Base-by-base conservation (phyloP, 2,329 filamentous ascomycete species). In the Fusarium irregulare region DNA sequence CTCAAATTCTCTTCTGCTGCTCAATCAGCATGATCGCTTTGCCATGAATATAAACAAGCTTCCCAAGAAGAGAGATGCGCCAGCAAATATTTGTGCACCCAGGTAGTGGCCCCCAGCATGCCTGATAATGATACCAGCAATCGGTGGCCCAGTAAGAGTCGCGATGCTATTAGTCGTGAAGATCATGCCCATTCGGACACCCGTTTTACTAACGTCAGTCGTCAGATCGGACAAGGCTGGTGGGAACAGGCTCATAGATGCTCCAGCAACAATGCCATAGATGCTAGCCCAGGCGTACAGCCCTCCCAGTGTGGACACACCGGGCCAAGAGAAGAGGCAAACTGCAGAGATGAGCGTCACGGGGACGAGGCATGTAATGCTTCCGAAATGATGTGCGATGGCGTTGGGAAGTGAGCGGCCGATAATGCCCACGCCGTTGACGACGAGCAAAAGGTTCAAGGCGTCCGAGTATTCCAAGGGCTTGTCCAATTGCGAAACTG, bases 201-300 rank as follows among this genome's bases (percentile, higher is more conserved):
- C 80, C 0, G 76, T 76, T 28, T 73, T 78, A 21, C 62, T 73
- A 11, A 77, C 68, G 53, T 81, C 73, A 3, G 75, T 74, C 4
- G 76, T 77, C 70, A 80, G 77, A 25, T 83, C 84, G 28, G 82
- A 83, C 13, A 86, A 70, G 0, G 82, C 83, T 1, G 84, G 83
- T 0, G 86, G 85, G 58, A 87, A 86, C 2, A 88, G 76, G 3
- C 81, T 80, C 68, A 87, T 85, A 18, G 86, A 79, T 1, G 81
- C 84, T 0, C 84, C 85, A 0, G 81, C 83, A 7, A 82, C 78
- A 6, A 89, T 75, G 1, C 88, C 87, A 61, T 86, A 88, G 25
- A 87, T 76, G 3, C 74, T 69, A 1, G 75, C 72, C 23, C 75
- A 79, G 0, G 62, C 72, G 6, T 75, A 78, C 2, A 80, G 50